Conservation (phyloP, 1,284 basidiomycete genomes). For the Irpex sp. region DNA sequence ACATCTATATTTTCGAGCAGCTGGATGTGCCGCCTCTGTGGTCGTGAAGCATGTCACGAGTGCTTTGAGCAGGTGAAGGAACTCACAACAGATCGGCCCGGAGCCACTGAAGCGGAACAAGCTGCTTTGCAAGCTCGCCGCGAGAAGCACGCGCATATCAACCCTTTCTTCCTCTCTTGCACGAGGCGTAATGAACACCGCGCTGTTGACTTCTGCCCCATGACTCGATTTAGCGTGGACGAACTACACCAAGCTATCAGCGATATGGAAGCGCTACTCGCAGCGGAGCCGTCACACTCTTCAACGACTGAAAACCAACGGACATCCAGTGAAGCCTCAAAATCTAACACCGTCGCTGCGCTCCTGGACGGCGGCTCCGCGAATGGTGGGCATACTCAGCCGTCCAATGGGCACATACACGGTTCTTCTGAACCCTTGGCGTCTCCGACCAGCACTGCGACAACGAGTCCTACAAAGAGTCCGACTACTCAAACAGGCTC, state of each 20-base stretch:
- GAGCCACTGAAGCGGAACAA: conserved; percentile 44
- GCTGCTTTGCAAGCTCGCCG: conserved; percentile 45
- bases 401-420: not conserved
- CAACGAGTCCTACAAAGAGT: not conserved
- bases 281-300: not conserved
- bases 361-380: not conserved
- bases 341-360: not conserved
- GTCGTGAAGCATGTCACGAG: conserved; percentile 84
- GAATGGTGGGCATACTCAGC: not conserved
- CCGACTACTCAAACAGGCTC: conserved; percentile 6
- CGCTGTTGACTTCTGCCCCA: conserved; percentile 69
- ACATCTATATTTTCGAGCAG: conserved; percentile 88
- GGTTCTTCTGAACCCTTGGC: not conserved
- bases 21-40: conserved; percentile 89
- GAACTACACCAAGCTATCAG: conserved; percentile 64
- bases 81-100: conserved; percentile 50
- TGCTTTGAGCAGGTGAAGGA: conserved; percentile 75
- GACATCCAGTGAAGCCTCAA: not conserved
- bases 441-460: not conserved
- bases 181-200: conserved; percentile 66
- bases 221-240: conserved; percentile 68
- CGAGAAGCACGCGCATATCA: conserved; percentile 60
- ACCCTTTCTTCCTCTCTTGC: conserved; percentile 73
- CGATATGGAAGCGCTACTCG: conserved; percentile 61
- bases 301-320: not conserved